Conservation (phyloP, 1,284 basidiomycete genomes). For the Exobasidium rhododendri region DNA sequence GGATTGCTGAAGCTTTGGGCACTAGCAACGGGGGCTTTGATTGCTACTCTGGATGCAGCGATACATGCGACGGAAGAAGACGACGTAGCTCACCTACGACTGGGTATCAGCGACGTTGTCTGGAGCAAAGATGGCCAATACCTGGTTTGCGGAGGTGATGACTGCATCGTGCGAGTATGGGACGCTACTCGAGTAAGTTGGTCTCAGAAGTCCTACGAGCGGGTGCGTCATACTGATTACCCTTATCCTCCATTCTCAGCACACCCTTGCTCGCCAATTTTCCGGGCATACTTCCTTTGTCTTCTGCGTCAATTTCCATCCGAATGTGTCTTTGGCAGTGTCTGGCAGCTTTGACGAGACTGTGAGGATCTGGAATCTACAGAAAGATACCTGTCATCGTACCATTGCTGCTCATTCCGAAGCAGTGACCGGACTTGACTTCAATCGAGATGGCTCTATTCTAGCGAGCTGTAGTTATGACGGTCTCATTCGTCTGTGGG, state of each 20-base stretch:
- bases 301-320: constrained; percentile 86
- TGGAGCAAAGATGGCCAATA: constrained; percentile 44
- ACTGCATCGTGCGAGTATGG: constrained; percentile 34
- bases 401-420: constrained; percentile 83
- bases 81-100: not conserved
- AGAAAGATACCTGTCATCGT: constrained; percentile 58
- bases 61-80: not conserved
- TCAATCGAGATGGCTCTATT: constrained; percentile 89
- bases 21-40: constrained; percentile 20
- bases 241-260: constrained; percentile 8
- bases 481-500: constrained; percentile 81
- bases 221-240: not conserved
- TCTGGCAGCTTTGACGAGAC: constrained; percentile 94
- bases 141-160: constrained; percentile 46
- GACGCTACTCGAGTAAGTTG: constrained; percentile 24
- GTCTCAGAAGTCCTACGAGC: not conserved
- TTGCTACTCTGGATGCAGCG: not conserved
- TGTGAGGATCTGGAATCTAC: constrained; percentile 91
- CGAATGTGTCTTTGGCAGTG: constrained; percentile 79
- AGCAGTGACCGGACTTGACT: constrained; percentile 86
- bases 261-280: constrained; percentile 53
- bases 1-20: constrained; percentile 50
- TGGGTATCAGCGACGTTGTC: constrained; percentile 35
- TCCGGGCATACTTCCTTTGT: constrained; percentile 88
- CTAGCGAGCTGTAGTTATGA: constrained; percentile 93